Percentiles rank a stretch among this genome's conserved stretches.
Conservation (phyloP, 768 basidiomycete genomes). For the Solioccasus polychromus region DNA sequence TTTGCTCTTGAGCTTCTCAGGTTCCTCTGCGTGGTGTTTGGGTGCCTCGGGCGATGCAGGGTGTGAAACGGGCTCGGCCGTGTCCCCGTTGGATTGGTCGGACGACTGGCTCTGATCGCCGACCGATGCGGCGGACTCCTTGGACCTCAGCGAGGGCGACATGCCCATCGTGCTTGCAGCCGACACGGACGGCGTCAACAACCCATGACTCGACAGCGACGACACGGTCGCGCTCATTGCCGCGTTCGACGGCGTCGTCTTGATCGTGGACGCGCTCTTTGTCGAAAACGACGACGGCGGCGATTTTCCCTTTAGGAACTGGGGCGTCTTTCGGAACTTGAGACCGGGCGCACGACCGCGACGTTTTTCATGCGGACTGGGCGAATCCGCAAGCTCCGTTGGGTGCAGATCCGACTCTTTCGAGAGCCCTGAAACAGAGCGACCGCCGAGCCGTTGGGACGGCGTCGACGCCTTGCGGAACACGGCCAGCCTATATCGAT, state of each 20-base stretch:
- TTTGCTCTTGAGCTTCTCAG: conserved; percentile 65
- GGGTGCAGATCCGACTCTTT: conserved; percentile 45
- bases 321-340: conserved; percentile 70
- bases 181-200: conserved; percentile 66
- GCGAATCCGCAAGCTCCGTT: conserved; percentile 40
- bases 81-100: conserved; percentile 63
- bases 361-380: conserved; percentile 48
- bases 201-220: conserved; percentile 43
- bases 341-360: conserved; percentile 69
- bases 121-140: conserved; percentile 74
- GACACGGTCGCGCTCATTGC: conserved; percentile 33
- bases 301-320: conserved; percentile 72
- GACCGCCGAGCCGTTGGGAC: conserved; percentile 41
- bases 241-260: conserved; percentile 45
- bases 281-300: conserved; percentile 44
- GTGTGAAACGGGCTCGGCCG: conserved; percentile 23
- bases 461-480: conserved; percentile 82
- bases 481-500: conserved; percentile 80
- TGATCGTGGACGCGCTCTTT: conserved; percentile 28
- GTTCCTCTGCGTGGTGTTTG: conserved; percentile 38
- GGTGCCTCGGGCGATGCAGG: conserved; percentile 31
- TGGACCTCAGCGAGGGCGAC: conserved; percentile 75
- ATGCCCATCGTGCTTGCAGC: conserved; percentile 40
- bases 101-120: conserved; percentile 70
- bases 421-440: conserved; percentile 59